phyloP scores from a whole-genome alignment of 2,329 filamentous ascomycete species.

The Hymenoscyphus occultus region DNA sequence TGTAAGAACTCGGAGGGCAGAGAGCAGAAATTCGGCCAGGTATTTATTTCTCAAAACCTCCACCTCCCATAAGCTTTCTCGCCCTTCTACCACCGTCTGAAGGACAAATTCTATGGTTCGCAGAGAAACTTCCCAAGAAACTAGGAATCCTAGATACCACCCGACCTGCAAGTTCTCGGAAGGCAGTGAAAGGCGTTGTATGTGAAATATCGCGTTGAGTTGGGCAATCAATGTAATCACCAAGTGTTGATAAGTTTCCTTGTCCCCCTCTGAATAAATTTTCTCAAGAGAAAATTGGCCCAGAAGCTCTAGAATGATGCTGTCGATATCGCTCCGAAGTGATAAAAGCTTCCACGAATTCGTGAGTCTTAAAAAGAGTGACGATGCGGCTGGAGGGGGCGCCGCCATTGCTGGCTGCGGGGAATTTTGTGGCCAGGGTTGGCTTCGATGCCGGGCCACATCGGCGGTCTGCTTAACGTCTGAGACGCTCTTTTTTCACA shows the following conservation, averaged over 20 bases:
- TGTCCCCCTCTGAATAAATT: slow-evolving; percentile 39
- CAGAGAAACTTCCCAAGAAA: slow-evolving; percentile 42
- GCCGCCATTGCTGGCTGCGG: slow-evolving; percentile 26
- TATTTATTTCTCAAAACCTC: slow-evolving; percentile 38
- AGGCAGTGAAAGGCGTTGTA: slow-evolving; percentile 42
- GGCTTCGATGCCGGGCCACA: slow-evolving; percentile 17
- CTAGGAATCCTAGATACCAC: slow-evolving; percentile 40
- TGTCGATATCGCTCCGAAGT: slow-evolving; percentile 42
- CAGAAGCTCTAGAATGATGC: slow-evolving; percentile 42
- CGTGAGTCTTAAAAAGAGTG: slow-evolving; percentile 39
- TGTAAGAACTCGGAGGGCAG: slow-evolving; percentile 39
- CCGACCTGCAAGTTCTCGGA: slow-evolving; percentile 38
- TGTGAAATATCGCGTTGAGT: slow-evolving; percentile 41
- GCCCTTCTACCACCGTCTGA: slow-evolving; percentile 39
- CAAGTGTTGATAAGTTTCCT: slow-evolving; percentile 39
- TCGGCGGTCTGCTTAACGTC: slow-evolving; percentile 17
- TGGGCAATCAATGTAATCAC: slow-evolving; percentile 39
- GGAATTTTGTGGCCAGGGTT: slow-evolving; percentile 12
- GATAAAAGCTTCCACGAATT: slow-evolving; percentile 39
- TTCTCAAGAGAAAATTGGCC: slow-evolving; percentile 44
- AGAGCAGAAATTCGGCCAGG: slow-evolving; percentile 40
- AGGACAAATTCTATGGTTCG: slow-evolving; percentile 41
- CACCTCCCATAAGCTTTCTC: slow-evolving; percentile 35
- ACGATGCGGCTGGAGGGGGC: slow-evolving; percentile 34
- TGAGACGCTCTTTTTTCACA: slow-evolving; percentile 2